Evolutionary conservation across 257 asterid genomes (phyloP).

Genomic region (Jacaranda mimosifolia): DNA sequence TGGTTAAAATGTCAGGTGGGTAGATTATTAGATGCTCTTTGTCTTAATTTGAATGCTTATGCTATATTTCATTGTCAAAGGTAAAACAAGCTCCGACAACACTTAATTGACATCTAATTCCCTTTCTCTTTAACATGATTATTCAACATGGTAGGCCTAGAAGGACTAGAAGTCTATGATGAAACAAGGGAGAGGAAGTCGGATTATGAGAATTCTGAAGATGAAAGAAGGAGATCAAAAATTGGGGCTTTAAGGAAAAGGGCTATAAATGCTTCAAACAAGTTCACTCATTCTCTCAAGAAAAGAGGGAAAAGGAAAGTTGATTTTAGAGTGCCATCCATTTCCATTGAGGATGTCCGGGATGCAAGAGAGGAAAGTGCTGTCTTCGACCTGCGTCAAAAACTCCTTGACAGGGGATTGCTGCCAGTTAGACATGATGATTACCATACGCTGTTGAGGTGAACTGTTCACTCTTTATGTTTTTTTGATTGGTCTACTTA

Average conservation of each 20-base stretch:
- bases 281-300: constrained; percentile 85
- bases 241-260: constrained; percentile 81
- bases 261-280: constrained; percentile 90
- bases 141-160: constrained; percentile 42
- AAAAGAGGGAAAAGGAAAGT: constrained; percentile 91
- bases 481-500: too few species aligned
- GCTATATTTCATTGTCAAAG: not conserved
- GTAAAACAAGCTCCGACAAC: not conserved
- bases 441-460: constrained; percentile 91
- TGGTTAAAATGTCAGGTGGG: constrained; percentile 77
- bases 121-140: constrained; percentile 14
- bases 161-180: constrained; percentile 66
- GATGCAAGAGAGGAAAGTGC: constrained; percentile 87
- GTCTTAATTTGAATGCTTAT: constrained; percentile 16
- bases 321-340: constrained; percentile 84
- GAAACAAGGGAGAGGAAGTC: constrained; percentile 84
- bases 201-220: constrained; percentile 80
- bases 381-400: constrained; percentile 79
- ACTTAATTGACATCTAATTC: constrained; percentile 13
- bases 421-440: constrained; percentile 87
- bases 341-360: constrained; percentile 86
- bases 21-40: not conserved
- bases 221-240: constrained; percentile 80
- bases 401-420: constrained; percentile 69
- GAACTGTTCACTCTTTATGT: constrained; percentile 9